These are phyloP conservation scores for Trypanosomatidae sp. DNA, from an alignment of 208 protist species.

Conservation along the genomic window DNA sequence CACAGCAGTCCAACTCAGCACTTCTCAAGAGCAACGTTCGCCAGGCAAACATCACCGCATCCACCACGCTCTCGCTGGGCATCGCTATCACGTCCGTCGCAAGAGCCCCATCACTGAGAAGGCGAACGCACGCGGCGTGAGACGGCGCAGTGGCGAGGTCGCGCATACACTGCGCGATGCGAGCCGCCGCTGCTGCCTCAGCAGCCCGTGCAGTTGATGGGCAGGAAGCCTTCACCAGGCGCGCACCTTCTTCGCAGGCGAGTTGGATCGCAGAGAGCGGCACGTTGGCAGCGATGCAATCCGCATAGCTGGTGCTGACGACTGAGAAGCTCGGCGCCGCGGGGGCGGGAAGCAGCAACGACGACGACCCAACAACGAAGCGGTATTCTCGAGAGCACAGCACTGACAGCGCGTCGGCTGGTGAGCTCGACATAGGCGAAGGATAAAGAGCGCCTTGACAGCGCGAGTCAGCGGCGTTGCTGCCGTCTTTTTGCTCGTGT, in stretches of 20 bases:
- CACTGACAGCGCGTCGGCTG: too few species aligned
- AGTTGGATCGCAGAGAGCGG: slow-evolving; percentile 11
- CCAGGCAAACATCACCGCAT: not conserved
- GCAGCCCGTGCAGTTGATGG: not conserved
- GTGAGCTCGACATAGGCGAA: not conserved
- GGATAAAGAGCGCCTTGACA: not conserved
- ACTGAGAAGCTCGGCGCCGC: not conserved
- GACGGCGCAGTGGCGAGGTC: slow-evolving; percentile 9
- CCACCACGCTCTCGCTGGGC: not conserved
- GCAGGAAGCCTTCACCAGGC: not conserved
- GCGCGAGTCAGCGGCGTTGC: not conserved
- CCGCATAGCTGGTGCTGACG: not conserved
- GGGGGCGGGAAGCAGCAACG: not conserved
- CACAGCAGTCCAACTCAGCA: not conserved
- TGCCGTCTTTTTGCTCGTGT: not conserved
- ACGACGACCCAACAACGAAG: not conserved
- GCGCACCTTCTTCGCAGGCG: slow-evolving; percentile 1
- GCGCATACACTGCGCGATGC: slow-evolving; percentile 1
- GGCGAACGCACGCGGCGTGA: slow-evolving; percentile 8
- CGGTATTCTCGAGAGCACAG: not conserved
- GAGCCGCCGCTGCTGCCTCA: not conserved
- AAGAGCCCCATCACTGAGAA: not conserved
- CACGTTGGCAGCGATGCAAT: not conserved
- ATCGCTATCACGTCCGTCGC: not conserved
- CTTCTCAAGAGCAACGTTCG: slow-evolving; percentile 2